These are phyloP conservation scores for Pythium plurisporium DNA, from an alignment of 352 stramenopile species.

Conservation along the genomic window DNA sequence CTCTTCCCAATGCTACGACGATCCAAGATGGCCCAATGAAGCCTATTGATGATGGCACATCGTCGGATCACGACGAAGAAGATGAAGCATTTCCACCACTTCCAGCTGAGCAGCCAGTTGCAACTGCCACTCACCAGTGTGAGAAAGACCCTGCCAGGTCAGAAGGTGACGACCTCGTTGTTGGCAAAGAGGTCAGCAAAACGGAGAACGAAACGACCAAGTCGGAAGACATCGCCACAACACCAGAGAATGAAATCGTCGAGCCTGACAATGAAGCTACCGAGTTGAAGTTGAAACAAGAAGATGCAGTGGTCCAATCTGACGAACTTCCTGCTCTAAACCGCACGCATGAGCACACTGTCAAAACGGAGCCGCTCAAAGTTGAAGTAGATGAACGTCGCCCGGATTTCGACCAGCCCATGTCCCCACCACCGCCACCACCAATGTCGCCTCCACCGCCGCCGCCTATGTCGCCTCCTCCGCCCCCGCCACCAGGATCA, in stretches of 20 bases:
- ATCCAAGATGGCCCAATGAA: background rate
- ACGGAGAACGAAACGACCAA: too few species aligned
- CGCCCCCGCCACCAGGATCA: constrained; percentile 14
- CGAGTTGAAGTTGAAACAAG: too few species aligned
- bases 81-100: constrained; percentile 30
- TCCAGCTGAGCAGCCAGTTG: background rate
- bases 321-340: too few species aligned
- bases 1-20: constrained; percentile 25
- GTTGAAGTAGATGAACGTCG: background rate
- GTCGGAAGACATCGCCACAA: too few species aligned
- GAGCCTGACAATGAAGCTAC: too few species aligned
- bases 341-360: background rate
- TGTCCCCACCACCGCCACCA: constrained; percentile 28
- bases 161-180: too few species aligned
- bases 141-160: too few species aligned
- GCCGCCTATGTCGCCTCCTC: constrained; percentile 31
- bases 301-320: too few species aligned
- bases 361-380: background rate
- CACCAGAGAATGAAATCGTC: too few species aligned
- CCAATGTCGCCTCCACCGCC: constrained; percentile 46
- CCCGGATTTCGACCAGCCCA: background rate
- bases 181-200: too few species aligned
- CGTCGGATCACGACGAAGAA: constrained; percentile 22
- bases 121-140: background rate
- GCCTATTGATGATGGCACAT: background rate